Conservation (phyloP, 306 rosid species). For the Oemleria cerasiformis region DNA sequence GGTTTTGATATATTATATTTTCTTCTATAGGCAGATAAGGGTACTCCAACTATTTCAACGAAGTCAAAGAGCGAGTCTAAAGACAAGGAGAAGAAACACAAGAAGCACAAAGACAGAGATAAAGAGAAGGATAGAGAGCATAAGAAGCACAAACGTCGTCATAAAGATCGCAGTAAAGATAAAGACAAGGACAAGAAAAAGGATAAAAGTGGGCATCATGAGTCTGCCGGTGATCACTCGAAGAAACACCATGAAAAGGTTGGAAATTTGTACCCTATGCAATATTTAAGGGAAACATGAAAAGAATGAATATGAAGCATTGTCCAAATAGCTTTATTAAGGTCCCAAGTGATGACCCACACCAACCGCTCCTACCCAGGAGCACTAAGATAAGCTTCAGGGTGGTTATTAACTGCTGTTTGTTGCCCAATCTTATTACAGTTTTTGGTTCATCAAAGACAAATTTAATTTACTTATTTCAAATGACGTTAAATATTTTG, state of each 20-base stretch:
- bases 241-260: constrained; percentile 98
- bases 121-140: constrained; percentile 93
- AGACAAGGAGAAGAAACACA: constrained; percentile 93
- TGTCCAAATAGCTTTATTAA: neutral
- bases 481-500: neutral
- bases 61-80: constrained; percentile 77
- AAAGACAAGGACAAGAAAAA: constrained; percentile 94
- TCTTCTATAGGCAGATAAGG: constrained; percentile 75
- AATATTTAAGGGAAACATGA: constrained; percentile 1
- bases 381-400: neutral
- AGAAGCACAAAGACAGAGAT: constrained; percentile 76
- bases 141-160: constrained; percentile 85
- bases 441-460: constrained; percentile 6
- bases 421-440: constrained; percentile 12
- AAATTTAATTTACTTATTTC: constrained; percentile 3
- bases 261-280: constrained; percentile 27
- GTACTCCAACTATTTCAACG: constrained; percentile 70
- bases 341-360: neutral
- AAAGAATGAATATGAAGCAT: neutral
- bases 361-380: neutral
- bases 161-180: constrained; percentile 81
- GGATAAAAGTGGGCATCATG: constrained; percentile 83
- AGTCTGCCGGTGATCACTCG: constrained; percentile 72
- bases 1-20: neutral
- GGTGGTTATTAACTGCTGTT: constrained; percentile 9